Percentiles rank a stretch among this genome's conserved stretches.
Conservation (phyloP, 306 rosid genomes). For the Purshia tridentata region DNA sequence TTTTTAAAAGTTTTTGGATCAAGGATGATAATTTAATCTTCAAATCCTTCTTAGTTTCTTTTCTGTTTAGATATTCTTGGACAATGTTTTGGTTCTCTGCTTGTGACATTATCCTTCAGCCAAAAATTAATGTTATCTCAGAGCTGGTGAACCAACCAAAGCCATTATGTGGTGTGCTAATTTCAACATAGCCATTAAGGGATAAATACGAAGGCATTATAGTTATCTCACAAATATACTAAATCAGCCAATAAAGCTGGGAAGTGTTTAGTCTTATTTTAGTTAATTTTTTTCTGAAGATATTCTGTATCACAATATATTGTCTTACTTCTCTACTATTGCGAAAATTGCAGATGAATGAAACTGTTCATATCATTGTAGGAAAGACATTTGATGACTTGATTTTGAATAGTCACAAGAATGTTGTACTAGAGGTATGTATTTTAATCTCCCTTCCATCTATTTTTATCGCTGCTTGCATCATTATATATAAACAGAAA, state of each 20-base stretch:
- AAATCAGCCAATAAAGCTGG: constrained; percentile 4
- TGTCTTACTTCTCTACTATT: constrained; percentile 13
- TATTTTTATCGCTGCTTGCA: constrained; percentile 3
- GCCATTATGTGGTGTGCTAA: neutral
- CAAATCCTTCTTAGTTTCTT: neutral
- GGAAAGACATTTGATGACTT: constrained; percentile 73
- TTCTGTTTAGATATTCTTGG: neutral
- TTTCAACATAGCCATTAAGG: neutral
- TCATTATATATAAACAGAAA: neutral
- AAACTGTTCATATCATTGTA: constrained; percentile 53
- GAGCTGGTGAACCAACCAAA: neutral
- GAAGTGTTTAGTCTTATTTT: neutral
- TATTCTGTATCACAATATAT: neutral
- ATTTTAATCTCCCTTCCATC: constrained; percentile 16
- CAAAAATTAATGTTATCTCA: neutral
- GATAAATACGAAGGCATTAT: neutral
- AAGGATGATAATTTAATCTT: neutral
- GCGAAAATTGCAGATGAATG: constrained; percentile 59
- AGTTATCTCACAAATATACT: neutral
- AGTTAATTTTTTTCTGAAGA: neutral
- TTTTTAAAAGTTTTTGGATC: neutral
- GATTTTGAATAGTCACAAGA: constrained; percentile 62
- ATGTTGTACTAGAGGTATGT: constrained; percentile 85
- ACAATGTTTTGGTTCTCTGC: neutral
- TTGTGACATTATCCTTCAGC: neutral